Evolutionary conservation across 2,329 filamentous ascomycete genomes (phyloP), one percentile per base, ranked within the genome.

Genomic region (Cercospora zeae-maydis): DNA sequence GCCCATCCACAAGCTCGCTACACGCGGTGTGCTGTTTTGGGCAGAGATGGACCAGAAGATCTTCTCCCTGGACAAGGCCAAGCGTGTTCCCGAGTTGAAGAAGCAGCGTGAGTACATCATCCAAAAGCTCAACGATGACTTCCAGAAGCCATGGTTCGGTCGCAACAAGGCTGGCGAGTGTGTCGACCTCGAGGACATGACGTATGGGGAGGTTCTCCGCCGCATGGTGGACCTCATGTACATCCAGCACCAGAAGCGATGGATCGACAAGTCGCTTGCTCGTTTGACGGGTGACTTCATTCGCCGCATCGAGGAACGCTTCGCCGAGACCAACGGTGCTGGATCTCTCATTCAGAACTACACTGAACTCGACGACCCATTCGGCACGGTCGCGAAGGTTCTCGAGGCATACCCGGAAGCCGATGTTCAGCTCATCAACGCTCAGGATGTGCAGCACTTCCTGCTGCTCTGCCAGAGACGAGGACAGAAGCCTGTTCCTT

Each of bases 21-120:
- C 95, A 54, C 90, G 96, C 63, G 95, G 95, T 84, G 93, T 99
- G 53, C 83, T 86, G 59, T 96, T 99, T 83, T 99, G 95, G 95
- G 89, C 92, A 55, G 96, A 99, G 80, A 96, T 99, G 92, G 95
- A 99, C 74, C 86, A 96, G 78, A 97, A 96, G 80, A 98, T 99
- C 73, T 99, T 99, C 82, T 90, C 87, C 74, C 82, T 99, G 54
- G 93, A 96, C 78, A 97, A 96, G 82, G 92, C 93, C 74, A 96
- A 97, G 83, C 88, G 92, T 45, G 82, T 96, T 21, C 84, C 89
- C 1, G 92, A 95, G 79, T 83, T 97, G 45, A 91, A 92, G 82
- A 96, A 95, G 81, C 88, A 90, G 75, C 88, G 91, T 58, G 88
- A 91, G 54, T 89, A 96, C 79, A 96, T 96, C 77, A 96, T 97